Evolutionary conservation across 768 basidiomycete species (phyloP).

Genomic region (Rhizopogon vulgaris): DNA sequence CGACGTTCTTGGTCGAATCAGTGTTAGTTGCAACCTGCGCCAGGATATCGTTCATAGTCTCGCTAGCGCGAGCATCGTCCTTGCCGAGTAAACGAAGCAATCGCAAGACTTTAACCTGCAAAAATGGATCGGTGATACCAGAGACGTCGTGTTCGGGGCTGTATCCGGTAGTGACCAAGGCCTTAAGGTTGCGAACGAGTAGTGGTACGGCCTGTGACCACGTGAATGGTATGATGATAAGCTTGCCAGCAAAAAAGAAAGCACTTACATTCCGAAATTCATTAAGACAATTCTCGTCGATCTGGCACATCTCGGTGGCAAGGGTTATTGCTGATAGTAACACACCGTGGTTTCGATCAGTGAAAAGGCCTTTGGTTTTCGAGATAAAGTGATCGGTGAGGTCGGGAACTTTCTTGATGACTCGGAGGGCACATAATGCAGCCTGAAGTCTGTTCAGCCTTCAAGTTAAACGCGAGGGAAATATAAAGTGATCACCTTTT

Average conservation of each 20-base stretch:
- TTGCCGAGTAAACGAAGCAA: constrained; percentile 84
- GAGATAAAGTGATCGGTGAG: constrained; percentile 85
- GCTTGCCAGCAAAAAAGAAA: background rate
- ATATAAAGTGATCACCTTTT: constrained; percentile 62
- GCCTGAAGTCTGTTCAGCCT: constrained; percentile 47
- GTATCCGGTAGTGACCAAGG: constrained; percentile 91
- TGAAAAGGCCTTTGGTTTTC: constrained; percentile 86
- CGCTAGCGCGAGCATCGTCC: constrained; percentile 81
- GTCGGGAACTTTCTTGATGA: constrained; percentile 95
- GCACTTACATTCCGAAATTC: constrained; percentile 83
- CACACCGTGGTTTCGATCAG: constrained; percentile 96
- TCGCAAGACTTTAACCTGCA: constrained; percentile 90
- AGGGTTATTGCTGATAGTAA: constrained; percentile 91
- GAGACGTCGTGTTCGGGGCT: constrained; percentile 98
- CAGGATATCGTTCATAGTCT: constrained; percentile 97
- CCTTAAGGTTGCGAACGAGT: constrained; percentile 92
- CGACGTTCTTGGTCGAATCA: constrained; percentile 95
- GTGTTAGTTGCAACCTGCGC: constrained; percentile 99
- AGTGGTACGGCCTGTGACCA: constrained; percentile 73
- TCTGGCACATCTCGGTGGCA: constrained; percentile 89
- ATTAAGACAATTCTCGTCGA: constrained; percentile 63
- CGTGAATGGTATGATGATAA: constrained; percentile 5
- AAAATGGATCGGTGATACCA: constrained; percentile 96
- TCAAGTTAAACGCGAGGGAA: constrained; percentile 2
- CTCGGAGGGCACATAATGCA: constrained; percentile 88